Evolutionary conservation across 2,329 filamentous ascomycete genomes (phyloP), one percentile per base, ranked within the genome.

Genomic region (Arthrobotrys pseudoclavata): DNA sequence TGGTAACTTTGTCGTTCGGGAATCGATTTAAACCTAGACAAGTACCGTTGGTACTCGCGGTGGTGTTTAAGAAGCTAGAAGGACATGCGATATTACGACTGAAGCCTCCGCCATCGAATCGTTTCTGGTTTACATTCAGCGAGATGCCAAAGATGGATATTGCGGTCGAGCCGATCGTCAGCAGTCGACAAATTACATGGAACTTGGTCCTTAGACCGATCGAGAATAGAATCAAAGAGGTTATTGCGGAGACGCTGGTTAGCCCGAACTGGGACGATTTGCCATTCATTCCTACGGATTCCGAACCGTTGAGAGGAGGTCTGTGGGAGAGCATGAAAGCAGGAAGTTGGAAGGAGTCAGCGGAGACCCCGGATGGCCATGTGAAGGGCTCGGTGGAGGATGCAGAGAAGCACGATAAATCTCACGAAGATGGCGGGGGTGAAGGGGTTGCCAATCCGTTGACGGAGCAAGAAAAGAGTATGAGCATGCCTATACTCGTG

Each of bases 181-280:
- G 94, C 85, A 92, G 94, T 13, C 90, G 95, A 72, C 95, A 98
- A 83, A 97, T 99, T 80, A 98, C 96, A 0, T 98, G 97, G 83
- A 92, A 91, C 1, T 88, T 97, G 75, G 96, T 99, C 69, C 87
- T 98, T 12, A 90, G 94, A 61, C 93, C 96, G 78, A 98, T 99
- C 75, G 96, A 99, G 84, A 97, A 92, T 82, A 89, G 94, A 61
- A 97, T 99, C 83, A 92, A 96, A 82, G 94, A 97, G 84, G 94
- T 97, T 7, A 88, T 99, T 76, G 92, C 92, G 9, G 96, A 99
- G 84, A 97, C 94, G 0, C 84, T 98, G 20, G 96, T 99, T 1
- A 86, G 91, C 69, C 96, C 96, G 0, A 97, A 97, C 82, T 99
- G 96, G 95, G 96, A 99, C 80, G 96, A 99, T 83, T 88, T 93